phyloP scores from a whole-genome alignment of 2,329 filamentous ascomycete species.

The Chaetomiaceae sp. region DNA sequence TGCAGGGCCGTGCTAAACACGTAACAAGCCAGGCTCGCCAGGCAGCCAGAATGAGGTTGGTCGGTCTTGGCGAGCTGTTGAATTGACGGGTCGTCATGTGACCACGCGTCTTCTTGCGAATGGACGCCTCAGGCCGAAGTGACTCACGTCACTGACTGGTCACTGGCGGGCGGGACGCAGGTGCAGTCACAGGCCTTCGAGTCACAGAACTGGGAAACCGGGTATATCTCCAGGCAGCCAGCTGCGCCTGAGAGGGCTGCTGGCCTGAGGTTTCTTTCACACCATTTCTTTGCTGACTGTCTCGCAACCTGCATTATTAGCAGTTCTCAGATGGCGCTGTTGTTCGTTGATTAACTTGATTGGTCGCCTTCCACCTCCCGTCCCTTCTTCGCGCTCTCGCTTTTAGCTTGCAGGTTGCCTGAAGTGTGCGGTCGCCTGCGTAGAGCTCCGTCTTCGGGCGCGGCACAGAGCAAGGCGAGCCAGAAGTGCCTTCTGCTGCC shows the following conservation, averaged over 20 bases:
- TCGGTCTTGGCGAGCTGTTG: too few species aligned
- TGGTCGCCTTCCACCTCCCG: neutral
- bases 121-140: slow-evolving; percentile 8
- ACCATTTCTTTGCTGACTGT: neutral
- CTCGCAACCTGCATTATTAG: neutral
- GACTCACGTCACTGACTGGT: slow-evolving; percentile 17
- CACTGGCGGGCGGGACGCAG: too few species aligned
- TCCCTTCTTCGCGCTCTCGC: too few species aligned
- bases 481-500: neutral
- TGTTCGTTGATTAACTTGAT: neutral
- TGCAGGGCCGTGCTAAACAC: too few species aligned
- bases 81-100: slow-evolving; percentile 16
- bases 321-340: neutral
- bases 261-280: slow-evolving; percentile 8
- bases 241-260: neutral
- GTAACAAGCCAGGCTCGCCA: too few species aligned
- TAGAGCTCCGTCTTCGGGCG: slow-evolving; percentile 11
- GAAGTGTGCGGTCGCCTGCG: too few species aligned
- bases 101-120: slow-evolving; percentile 14
- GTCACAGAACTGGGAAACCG: neutral
- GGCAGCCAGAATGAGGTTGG: too few species aligned
- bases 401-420: too few species aligned
- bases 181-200: neutral
- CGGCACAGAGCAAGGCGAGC: neutral
- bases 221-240: slow-evolving; percentile 5